Percentiles rank a stretch among this genome's conserved stretches.
Evolutionary conservation across 352 stramenopile species (phyloP).

Genomic region (Paralagenidium karlingii): DNA sequence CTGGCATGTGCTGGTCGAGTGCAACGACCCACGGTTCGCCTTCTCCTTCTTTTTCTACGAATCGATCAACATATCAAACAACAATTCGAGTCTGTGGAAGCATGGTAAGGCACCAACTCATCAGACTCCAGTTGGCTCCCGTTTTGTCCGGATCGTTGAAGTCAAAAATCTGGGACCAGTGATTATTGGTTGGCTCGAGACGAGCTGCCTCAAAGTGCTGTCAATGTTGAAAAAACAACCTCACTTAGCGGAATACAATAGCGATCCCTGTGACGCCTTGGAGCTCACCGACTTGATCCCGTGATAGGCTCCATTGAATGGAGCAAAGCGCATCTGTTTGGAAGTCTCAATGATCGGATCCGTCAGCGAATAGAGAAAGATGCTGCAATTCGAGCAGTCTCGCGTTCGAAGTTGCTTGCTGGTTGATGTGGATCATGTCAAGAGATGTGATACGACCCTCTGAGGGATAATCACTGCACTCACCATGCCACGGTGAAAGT

Average conservation of each 20-base stretch:
- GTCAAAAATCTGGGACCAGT: constrained; percentile 86
- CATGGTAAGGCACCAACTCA: constrained; percentile 16
- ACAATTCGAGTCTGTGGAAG: not conserved
- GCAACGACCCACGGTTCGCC: constrained; percentile 28
- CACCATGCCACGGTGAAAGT: constrained; percentile 83
- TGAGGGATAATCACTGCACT: not conserved
- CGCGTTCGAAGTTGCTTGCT: constrained; percentile 86
- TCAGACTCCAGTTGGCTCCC: constrained; percentile 50
- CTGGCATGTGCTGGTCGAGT: constrained; percentile 22
- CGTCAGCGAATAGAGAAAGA: constrained; percentile 85
- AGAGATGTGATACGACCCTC: not conserved
- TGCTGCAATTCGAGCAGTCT: constrained; percentile 68
- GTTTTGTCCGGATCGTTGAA: constrained; percentile 86
- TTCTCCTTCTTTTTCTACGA: constrained; percentile 27
- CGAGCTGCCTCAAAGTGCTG: constrained; percentile 60
- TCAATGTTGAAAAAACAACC: not conserved
- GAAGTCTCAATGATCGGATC: constrained; percentile 90
- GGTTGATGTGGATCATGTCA: not conserved
- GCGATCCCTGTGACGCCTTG: no score
- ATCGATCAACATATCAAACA: not conserved
- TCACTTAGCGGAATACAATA: not conserved
- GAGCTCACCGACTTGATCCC: constrained; percentile 45
- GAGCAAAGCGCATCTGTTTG: constrained; percentile 69
- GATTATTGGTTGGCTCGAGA: constrained; percentile 77
- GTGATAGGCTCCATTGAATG: constrained; percentile 82